phyloP scores from a whole-genome alignment of 495 filamentous ascomycete species.

The Pyrenula massariospora region DNA sequence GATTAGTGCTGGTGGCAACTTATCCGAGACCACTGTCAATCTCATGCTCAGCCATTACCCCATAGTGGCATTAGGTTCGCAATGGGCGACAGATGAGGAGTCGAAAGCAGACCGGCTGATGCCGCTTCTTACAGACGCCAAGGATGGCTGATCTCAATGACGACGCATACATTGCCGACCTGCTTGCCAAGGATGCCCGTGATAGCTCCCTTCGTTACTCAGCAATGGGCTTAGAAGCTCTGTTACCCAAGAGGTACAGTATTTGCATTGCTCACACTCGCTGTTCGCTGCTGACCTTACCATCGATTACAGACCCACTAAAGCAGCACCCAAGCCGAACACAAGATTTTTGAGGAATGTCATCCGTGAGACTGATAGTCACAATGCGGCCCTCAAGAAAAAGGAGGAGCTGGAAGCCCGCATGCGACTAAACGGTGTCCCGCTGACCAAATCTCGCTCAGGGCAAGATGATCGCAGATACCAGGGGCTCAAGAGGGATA shows the following conservation, averaged over 20 bases:
- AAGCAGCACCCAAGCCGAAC: constrained; percentile 76
- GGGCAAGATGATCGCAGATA: neutral
- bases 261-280: neutral
- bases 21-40: too few species aligned
- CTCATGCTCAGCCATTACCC: too few species aligned
- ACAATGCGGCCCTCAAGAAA: constrained; percentile 77
- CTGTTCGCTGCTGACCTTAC: neutral
- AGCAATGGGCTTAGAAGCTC: constrained; percentile 57
- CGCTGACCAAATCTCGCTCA: neutral
- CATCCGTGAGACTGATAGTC: constrained; percentile 74
- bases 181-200: constrained; percentile 64
- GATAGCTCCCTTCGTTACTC: constrained; percentile 62
- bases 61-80: too few species aligned
- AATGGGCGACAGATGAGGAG: too few species aligned
- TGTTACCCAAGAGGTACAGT: constrained; percentile 55
- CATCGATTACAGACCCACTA: constrained; percentile 28
- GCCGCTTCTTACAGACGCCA: too few species aligned
- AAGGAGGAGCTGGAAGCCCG: constrained; percentile 63
- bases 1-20: too few species aligned
- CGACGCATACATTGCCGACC: constrained; percentile 64
- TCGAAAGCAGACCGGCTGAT: too few species aligned
- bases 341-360: constrained; percentile 81
- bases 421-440: constrained; percentile 19
- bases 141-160: constrained; percentile 29
- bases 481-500: neutral